phyloP scores from a whole-genome alignment of 2,329 filamentous ascomycete genomes.

The Lachnellula cervina region DNA sequence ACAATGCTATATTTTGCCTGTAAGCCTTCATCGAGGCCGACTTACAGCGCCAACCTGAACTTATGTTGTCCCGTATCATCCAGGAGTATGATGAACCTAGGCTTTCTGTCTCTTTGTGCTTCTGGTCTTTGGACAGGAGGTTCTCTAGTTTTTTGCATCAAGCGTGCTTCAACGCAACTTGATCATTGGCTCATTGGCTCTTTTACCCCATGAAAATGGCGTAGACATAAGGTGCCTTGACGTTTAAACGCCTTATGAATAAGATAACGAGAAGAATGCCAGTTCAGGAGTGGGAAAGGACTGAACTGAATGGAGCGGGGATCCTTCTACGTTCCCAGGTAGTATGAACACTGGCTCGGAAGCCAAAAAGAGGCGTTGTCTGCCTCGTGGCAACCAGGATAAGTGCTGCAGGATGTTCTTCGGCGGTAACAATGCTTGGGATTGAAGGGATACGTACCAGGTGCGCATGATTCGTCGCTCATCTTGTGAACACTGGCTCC shows the following conservation, averaged over 20 bases:
- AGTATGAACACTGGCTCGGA: not conserved
- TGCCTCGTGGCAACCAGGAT: not conserved
- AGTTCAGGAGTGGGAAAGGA: not conserved
- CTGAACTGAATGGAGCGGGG: not conserved
- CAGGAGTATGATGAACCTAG: not conserved
- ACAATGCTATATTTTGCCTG: not conserved
- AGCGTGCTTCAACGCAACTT: not conserved
- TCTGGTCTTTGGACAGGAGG: not conserved
- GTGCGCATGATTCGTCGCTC: not conserved
- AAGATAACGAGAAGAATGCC: too few relatives aligned
- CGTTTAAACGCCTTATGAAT: too few relatives aligned
- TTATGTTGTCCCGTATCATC: not conserved
- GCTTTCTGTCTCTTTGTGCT: not conserved
- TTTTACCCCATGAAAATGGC: not conserved
- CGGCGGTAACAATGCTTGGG: not conserved
- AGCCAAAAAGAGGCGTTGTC: not conserved
- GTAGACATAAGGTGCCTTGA: too few relatives aligned
- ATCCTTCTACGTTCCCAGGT: not conserved
- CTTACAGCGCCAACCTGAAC: not conserved
- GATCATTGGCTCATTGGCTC: not conserved
- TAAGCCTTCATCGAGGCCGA: not conserved
- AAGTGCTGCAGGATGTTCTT: not conserved
- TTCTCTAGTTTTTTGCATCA: not conserved
- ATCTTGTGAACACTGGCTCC: not conserved
- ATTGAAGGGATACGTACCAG: not conserved